Percentiles rank a stretch among this genome's conserved stretches.
Evolutionary conservation across 768 basidiomycete species (phyloP).

Genomic region (Mycena rebaudengoi): DNA sequence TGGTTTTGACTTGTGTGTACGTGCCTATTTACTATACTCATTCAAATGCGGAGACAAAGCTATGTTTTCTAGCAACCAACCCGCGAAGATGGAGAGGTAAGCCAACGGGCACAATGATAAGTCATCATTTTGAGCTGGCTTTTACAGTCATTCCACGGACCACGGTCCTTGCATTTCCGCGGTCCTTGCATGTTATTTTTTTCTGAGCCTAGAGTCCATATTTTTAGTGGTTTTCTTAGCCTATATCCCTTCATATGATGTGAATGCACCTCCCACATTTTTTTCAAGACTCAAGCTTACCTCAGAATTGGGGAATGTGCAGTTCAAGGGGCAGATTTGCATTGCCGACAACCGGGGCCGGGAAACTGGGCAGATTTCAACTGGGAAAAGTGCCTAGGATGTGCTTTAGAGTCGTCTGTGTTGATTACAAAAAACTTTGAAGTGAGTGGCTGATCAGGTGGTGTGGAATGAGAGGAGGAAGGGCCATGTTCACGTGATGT

Average conservation of each 20-base stretch:
- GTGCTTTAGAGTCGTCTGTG: neutral
- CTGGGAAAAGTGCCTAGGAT: neutral
- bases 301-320: neutral
- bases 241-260: neutral
- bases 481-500: too few species aligned
- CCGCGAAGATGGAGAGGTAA: too few species aligned
- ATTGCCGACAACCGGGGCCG: neutral
- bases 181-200: too few species aligned
- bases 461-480: neutral
- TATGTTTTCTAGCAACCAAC: too few species aligned
- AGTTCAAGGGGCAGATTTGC: neutral
- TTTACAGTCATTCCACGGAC: too few species aligned
- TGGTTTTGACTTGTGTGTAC: too few species aligned
- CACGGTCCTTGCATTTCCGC: too few species aligned
- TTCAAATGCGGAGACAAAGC: too few species aligned
- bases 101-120: too few species aligned
- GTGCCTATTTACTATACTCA: too few species aligned
- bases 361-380: neutral
- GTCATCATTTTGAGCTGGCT: too few species aligned
- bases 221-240: neutral
- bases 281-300: neutral
- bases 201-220: too few species aligned
- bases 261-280: neutral
- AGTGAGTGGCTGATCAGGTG: neutral
- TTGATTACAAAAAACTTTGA: neutral